phyloP scores from a whole-genome alignment of 805 yeast species.

The Kodamaea kaohsiungensis region DNA sequence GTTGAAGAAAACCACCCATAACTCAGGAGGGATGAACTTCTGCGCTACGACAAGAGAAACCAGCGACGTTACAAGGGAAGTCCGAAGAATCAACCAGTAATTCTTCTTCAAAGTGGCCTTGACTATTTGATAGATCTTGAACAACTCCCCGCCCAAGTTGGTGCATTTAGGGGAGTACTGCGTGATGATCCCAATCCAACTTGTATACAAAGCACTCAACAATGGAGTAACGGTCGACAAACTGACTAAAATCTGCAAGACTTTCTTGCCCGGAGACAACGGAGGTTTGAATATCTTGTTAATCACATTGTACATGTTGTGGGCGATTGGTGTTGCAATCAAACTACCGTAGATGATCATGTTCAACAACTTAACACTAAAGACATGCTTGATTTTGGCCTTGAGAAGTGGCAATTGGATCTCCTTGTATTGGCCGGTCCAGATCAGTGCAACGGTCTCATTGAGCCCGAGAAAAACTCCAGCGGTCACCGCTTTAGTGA shows the following conservation, averaged over 20 bases:
- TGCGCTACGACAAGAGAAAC: slow-evolving; percentile 57
- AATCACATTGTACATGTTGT: slow-evolving; percentile 50
- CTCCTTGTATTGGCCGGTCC: slow-evolving; percentile 47
- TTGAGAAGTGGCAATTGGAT: slow-evolving; percentile 14
- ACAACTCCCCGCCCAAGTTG: slow-evolving; percentile 6
- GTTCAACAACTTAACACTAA: slow-evolving; percentile 47
- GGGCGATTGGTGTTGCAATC: slow-evolving; percentile 60
- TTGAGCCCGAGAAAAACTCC: slow-evolving; percentile 56
- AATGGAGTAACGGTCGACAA: slow-evolving; percentile 59
- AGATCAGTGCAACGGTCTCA: slow-evolving; percentile 54
- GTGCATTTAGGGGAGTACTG: slow-evolving; percentile 19
- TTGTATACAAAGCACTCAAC: slow-evolving; percentile 47
- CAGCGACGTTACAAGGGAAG: slow-evolving; percentile 57
- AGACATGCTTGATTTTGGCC: slow-evolving; percentile 36
- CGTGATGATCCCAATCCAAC: slow-evolving; percentile 56
- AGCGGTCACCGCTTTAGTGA: slow-evolving; percentile 60
- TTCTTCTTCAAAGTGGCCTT: slow-evolving; percentile 40
- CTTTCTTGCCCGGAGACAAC: slow-evolving; percentile 36
- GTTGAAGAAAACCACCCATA: slow-evolving; percentile 66
- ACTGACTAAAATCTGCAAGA: slow-evolving; percentile 52
- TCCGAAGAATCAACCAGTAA: slow-evolving; percentile 46
- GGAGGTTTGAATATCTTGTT: slow-evolving; percentile 41
- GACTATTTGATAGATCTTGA: slow-evolving; percentile 22
- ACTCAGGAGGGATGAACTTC: slow-evolving; percentile 53
- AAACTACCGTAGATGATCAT: slow-evolving; percentile 58